Base-by-base conservation (phyloP, 1,284 basidiomycete species). In the Trichosporon sp. region DNA sequence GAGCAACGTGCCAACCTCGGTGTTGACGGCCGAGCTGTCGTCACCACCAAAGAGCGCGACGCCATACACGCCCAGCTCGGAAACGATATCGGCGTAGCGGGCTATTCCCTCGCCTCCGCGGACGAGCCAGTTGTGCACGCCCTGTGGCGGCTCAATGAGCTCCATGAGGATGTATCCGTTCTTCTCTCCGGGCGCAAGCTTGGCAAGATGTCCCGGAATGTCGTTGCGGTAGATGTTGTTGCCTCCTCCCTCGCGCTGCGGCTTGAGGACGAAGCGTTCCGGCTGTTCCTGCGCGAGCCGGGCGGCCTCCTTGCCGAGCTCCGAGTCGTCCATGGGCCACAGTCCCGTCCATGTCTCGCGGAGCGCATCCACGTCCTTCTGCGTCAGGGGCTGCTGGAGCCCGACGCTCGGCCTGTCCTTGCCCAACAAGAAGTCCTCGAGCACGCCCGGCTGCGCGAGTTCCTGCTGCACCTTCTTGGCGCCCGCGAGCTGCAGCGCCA, bases 381-480 rank as follows among this genome's bases (percentile, higher is more conserved):
- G 71, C 4, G 83, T 79, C 69, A 81, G 35, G 76, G 78, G 71
- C 31, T 84, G 87, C 80, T 83, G 82, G 64, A 81, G 77, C 16
- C 78, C 78, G 63, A 87, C 84, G 40, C 84, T 79, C 8, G 81
- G 80, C 54, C 78, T 65, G 65, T 75, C 78, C 70, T 68, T 26
- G 6, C 70, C 68, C 2, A 83, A 76, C 19, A 94, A 85, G 83
- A 94, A 95, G 4, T 86, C 84, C 76, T 94, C 92, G 26, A 96
- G 86, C 10, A 93, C 85, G 0, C 90, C 90, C 0, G 89, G 89
- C 43, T 90, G 88, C 1, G 91, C 89, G 14, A 99, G 87, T 0
- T 92, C 92, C 79, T 98, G 91, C 84, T 98, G 97, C 0, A 99
- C 90, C 82, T 98, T 98, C 86, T 99, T 99, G 0, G 92, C 91